phyloP scores from a whole-genome alignment of 2,329 filamentous ascomycete genomes.

The Fusarium sp. region DNA sequence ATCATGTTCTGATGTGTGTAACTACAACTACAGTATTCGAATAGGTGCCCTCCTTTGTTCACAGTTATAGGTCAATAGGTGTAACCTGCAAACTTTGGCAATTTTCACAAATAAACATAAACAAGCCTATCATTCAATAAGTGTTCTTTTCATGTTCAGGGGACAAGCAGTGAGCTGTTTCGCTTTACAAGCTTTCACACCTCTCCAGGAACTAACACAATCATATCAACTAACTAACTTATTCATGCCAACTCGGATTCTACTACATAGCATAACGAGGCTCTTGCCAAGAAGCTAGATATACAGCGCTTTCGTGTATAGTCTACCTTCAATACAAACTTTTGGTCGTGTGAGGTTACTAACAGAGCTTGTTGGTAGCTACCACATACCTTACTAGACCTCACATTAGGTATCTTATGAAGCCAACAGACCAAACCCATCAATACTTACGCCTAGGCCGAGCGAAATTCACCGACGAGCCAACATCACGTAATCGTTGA shows the following conservation, averaged over 20 bases:
- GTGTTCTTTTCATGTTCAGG: background rate
- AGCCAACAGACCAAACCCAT: background rate
- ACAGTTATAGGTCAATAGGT: background rate
- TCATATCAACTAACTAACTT: background rate
- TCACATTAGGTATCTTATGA: background rate
- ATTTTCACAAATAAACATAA: background rate
- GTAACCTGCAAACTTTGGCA: too few species aligned
- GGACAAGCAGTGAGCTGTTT: background rate
- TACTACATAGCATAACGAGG: background rate
- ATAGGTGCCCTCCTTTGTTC: background rate
- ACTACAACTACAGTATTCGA: background rate
- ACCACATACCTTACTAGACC: background rate
- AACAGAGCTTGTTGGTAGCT: constrained; percentile 1
- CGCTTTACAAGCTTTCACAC: too few species aligned
- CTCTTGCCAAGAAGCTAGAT: background rate
- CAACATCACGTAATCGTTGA: background rate
- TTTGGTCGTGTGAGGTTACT: background rate
- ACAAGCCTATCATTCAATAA: too few species aligned
- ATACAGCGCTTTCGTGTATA: background rate
- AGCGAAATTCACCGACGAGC: background rate
- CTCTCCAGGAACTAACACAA: background rate
- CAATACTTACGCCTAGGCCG: too few species aligned
- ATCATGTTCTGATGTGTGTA: background rate
- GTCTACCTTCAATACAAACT: background rate
- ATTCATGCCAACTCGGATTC: too few species aligned